Base-by-base conservation (phyloP, 306 rosid genomes). In the Ammopiptanthus mongolicus region DNA sequence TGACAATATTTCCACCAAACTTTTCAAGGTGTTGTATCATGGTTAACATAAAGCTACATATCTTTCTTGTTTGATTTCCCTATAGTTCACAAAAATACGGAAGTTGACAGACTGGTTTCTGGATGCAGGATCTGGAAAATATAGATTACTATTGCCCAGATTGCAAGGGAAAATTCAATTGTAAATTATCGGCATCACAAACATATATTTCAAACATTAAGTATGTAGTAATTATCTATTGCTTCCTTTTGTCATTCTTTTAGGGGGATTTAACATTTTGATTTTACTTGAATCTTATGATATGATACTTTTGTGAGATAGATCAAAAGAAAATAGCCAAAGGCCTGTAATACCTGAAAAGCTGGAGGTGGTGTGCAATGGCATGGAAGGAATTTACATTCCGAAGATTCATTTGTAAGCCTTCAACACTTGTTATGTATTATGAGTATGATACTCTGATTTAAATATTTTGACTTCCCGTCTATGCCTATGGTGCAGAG, bases 281-380 rank as follows among this genome's bases (percentile, higher is more conserved):
- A 39, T 33, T 76, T 39, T 71, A 44, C 63, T 53, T 65, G 57
- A 75, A 80, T 84, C 51, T 76, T 31, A 48, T 58, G 66, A 39
- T 75, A 12, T 64, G 73, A 47, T 17, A 22, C n/a, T 18, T 72
- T 42, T 78, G 76, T 29, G 79, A 68, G 78, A 78, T 89, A 91
- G 95, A 55, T 84, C 86, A 80, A 51, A 8, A 19, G 80, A 74
- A 68, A 84, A 72, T 2, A 52, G 51, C 52, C 72, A 31, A 53
- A 83, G 34, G 58, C 73, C 86, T 55, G 69, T 41, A 33, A 22
- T 66, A 56, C 95, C 93, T n/a, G 96, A 89, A 82, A 78, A 81
- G 63, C 57, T 91, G 17, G 65, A 68, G 29, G 98, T 94, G 84
- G 86, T 91, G 83, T 94, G 98, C 91, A 94, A 90, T 86, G 96